Evolutionary conservation across 2,329 filamentous ascomycete genomes (phyloP).

Genomic region (Lasiodiplodia theobromae): DNA sequence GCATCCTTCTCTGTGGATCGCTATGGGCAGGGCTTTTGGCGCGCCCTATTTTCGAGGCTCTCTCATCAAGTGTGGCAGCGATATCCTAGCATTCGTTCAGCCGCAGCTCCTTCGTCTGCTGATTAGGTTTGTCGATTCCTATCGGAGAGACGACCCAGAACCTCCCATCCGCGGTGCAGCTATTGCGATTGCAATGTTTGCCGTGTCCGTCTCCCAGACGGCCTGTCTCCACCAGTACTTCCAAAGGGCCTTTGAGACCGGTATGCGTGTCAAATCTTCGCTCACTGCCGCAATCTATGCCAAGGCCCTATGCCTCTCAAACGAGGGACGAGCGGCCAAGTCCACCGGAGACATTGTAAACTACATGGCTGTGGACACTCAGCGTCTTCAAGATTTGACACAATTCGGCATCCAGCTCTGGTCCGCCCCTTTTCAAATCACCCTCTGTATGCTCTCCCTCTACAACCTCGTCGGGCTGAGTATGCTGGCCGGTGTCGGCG

Average conservation of each 20-base stretch:
- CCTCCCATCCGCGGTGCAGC: slow-evolving; percentile 84
- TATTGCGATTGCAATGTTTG: slow-evolving; percentile 92
- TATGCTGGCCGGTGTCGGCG: slow-evolving; percentile 92
- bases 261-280: slow-evolving; percentile 94
- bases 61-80: slow-evolving; percentile 88
- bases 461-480: slow-evolving; percentile 94
- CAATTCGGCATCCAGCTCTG: slow-evolving; percentile 96
- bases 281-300: slow-evolving; percentile 90
- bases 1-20: slow-evolving; percentile 83
- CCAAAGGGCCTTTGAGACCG: slow-evolving; percentile 90
- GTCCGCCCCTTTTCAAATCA: slow-evolving; percentile 97
- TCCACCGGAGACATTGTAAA: slow-evolving; percentile 98
- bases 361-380: slow-evolving; percentile 98
- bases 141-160: slow-evolving; percentile 68
- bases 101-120: slow-evolving; percentile 87
- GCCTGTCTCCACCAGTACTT: slow-evolving; percentile 96
- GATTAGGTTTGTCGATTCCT: slow-evolving; percentile 85
- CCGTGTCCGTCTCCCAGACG: slow-evolving; percentile 84
- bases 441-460: slow-evolving; percentile 91
- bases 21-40: slow-evolving; percentile 83
- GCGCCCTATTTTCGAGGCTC: slow-evolving; percentile 82
- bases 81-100: slow-evolving; percentile 84
- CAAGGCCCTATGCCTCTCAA: slow-evolving; percentile 88
- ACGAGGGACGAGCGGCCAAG: slow-evolving; percentile 87
- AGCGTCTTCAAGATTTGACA: slow-evolving; percentile 90